Evolutionary conservation across 2,329 filamentous ascomycete genomes (phyloP), one percentile per base, ranked within the genome.

Genomic region (Clonostachys chloroleuca): DNA sequence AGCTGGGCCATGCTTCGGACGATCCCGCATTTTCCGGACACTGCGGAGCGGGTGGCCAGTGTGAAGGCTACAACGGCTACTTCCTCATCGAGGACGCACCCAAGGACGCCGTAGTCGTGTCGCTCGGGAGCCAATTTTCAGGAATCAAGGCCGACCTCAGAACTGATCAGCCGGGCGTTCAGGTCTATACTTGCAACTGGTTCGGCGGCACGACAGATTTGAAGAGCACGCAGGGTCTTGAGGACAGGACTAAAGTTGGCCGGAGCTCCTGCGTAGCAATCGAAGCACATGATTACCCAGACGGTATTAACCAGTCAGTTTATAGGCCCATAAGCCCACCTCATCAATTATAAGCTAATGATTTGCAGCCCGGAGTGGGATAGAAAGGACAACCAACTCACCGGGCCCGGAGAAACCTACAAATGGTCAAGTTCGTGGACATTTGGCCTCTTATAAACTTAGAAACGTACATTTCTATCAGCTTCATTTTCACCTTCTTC

Each of bases 261-360:
- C 63, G 86, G 61, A 85, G 84, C 57, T 86, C 83, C 17, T 91
- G 86, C 59, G 62, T 90, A 7, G 87, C 89, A 34, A 81, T 91
- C 59, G 87, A 91, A 67, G 83, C 87, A 3, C 81, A 90, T 62
- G 86, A 87, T 59, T 91, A 83, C 73, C 87, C 88, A 50, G 86
- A 90, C 61, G 86, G 79, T 4, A 87, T 91, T 64, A 91, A 90
- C 62, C 77, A 87, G 71, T 74, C 58, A 62, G 71, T 66, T 39
- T 18, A 5, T 7, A 39, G 6, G 14, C 36, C 36, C 36, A 14
- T n/a, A 18, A n/a, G 12, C 17, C 12, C 36, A 12, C 8, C 12
- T 12, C 10, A n/a, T 12, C 40, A 16, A 40, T 36, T 56, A 60
- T 48, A 60, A 37, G 18, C 41, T 24, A 20, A 39, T 35, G 6